phyloP scores from a whole-genome alignment of 225 moss, liverwort and hornwort genomes.

The Takakia lepidozioides region DNA sequence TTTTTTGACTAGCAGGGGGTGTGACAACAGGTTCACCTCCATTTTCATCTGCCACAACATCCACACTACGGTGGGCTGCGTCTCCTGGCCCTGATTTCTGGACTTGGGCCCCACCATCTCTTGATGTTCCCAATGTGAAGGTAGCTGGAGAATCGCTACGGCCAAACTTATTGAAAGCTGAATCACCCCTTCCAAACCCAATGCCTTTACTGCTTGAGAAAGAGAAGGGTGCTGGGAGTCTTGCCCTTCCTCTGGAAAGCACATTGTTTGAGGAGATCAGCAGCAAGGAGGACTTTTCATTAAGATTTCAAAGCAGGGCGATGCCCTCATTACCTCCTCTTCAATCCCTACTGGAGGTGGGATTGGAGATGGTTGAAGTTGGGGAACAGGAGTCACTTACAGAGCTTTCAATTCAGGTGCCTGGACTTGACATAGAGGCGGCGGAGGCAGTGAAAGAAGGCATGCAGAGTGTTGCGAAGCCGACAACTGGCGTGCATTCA shows the following conservation, averaged over 20 bases:
- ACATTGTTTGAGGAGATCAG: no score
- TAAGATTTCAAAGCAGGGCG: constrained; percentile 66
- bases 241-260: constrained; percentile 46
- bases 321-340: constrained; percentile 88
- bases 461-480: constrained; percentile 39
- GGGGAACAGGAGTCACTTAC: constrained; percentile 29
- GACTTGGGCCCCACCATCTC: constrained; percentile 95
- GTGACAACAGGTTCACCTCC: constrained; percentile 13
- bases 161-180: constrained; percentile 15
- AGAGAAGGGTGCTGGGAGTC: constrained; percentile 13
- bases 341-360: constrained; percentile 87
- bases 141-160: constrained; percentile 18
- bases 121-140: constrained; percentile 29
- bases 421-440: constrained; percentile 45
- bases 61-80: constrained; percentile 52
- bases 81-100: constrained; percentile 93
- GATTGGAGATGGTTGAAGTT: constrained; percentile 47
- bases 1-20: constrained; percentile 22
- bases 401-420: constrained; percentile 34
- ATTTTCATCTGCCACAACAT: constrained; percentile 21
- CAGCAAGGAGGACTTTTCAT: constrained; percentile 30
- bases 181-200: constrained; percentile 21
- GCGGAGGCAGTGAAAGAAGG: constrained; percentile 57
- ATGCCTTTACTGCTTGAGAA: constrained; percentile 37
- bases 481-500: constrained; percentile 44